Evolutionary conservation across 805 yeast species (phyloP).

Genomic region (Candida oleophila): DNA sequence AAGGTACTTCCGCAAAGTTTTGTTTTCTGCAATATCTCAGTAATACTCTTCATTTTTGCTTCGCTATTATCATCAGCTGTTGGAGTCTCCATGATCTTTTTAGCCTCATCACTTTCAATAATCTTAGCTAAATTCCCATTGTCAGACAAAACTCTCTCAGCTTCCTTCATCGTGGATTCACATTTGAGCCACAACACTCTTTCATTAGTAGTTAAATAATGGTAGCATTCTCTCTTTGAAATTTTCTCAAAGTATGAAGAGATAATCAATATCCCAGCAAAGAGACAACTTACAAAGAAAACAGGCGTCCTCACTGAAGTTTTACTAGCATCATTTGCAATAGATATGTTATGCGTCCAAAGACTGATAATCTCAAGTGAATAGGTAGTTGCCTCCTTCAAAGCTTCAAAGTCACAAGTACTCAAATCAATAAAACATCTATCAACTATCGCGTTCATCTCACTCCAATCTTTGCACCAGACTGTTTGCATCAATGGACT

Average conservation of each 20-base stretch:
- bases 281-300: constrained; percentile 69
- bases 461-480: constrained; percentile 66
- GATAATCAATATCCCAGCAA: constrained; percentile 58
- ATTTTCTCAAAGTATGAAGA: constrained; percentile 25
- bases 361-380: constrained; percentile 59
- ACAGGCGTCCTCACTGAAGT: constrained; percentile 74
- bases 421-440: constrained; percentile 21
- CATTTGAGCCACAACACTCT: constrained; percentile 67
- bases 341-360: constrained; percentile 73
- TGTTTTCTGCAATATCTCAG: constrained; percentile 44
- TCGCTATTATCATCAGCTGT: constrained; percentile 25
- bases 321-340: constrained; percentile 61
- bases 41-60: neutral
- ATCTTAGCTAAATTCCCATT: constrained; percentile 36
- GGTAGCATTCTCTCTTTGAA: constrained; percentile 15
- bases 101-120: constrained; percentile 38
- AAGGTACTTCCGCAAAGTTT: constrained; percentile 56
- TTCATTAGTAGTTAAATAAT: constrained; percentile 44
- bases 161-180: constrained; percentile 56
- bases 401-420: constrained; percentile 52
- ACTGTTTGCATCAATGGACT: constrained; percentile 61
- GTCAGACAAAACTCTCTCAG: constrained; percentile 49
- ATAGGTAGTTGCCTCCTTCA: constrained; percentile 60
- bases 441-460: constrained; percentile 56
- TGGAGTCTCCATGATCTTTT: neutral